These are phyloP conservation scores for Geotrichum restrictum DNA, from an alignment of 1,139 yeast species.

Conservation along the genomic window DNA sequence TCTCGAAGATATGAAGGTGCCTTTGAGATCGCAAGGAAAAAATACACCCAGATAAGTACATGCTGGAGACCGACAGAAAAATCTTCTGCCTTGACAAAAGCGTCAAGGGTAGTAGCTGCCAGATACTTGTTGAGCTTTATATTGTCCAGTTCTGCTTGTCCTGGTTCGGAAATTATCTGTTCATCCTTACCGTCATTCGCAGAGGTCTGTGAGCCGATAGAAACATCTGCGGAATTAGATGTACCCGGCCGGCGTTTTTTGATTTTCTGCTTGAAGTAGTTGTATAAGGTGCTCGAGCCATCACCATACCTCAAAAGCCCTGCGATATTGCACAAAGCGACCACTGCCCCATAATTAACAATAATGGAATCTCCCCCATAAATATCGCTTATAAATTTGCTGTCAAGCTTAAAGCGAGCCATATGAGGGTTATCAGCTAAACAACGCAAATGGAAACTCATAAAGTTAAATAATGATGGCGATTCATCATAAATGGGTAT, in stretches of 20 bases:
- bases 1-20: conserved; percentile 18
- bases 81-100: conserved; percentile 19
- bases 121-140: conserved; percentile 17
- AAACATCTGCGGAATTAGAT: background rate
- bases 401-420: background rate
- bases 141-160: background rate
- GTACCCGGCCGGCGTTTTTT: background rate
- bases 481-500: background rate
- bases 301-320: conserved; percentile 31
- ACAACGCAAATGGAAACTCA: background rate
- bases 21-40: conserved; percentile 27
- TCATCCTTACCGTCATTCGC: background rate
- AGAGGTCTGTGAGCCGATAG: background rate
- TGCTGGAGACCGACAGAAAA: conserved; percentile 26
- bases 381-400: background rate
- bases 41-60: conserved; percentile 30
- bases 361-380: background rate
- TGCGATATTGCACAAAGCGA: conserved; percentile 32
- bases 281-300: conserved; percentile 16
- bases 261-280: conserved; percentile 12
- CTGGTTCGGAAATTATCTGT: background rate
- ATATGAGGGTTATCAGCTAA: background rate
- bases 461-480: background rate
- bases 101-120: conserved; percentile 21
- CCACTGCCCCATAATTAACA: conserved; percentile 25